phyloP scores from a whole-genome alignment of 2,329 filamentous ascomycete species.

The Ophiosphaerella herpotricha region DNA sequence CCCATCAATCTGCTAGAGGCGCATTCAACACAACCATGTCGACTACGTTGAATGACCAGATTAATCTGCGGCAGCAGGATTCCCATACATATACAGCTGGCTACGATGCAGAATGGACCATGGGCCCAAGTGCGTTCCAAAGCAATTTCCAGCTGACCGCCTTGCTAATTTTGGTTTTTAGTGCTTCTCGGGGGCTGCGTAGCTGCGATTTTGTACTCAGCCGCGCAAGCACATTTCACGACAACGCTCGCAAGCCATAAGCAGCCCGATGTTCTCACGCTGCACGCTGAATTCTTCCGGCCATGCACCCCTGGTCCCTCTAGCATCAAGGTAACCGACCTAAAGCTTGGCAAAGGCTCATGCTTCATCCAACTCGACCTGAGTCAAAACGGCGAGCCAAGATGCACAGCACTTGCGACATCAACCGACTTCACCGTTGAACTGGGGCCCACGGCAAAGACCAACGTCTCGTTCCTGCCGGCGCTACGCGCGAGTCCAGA shows the following conservation, averaged over 20 bases:
- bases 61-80: slow-evolving; percentile 1
- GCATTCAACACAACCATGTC: background rate
- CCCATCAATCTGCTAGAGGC: background rate
- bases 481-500: slow-evolving; percentile 1
- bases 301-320: background rate
- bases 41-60: slow-evolving; percentile 1
- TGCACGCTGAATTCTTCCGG: slow-evolving; percentile 5
- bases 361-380: slow-evolving; percentile 5
- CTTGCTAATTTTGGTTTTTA: background rate
- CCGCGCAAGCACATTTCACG: slow-evolving; percentile 2
- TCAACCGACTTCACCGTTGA: slow-evolving; percentile 3
- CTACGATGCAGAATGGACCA: slow-evolving; percentile 1
- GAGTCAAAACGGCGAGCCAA: background rate
- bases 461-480: background rate
- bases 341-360: slow-evolving; percentile 2
- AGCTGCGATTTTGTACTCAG: slow-evolving; percentile 2
- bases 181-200: slow-evolving; percentile 2
- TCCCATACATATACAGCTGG: slow-evolving; percentile 4
- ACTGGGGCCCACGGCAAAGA: slow-evolving; percentile 1
- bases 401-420: slow-evolving; percentile 2
- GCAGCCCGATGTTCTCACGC: slow-evolving; percentile 4
- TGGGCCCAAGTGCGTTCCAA: slow-evolving; percentile 1
- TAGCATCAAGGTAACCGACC: slow-evolving; percentile 3
- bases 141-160: no score
- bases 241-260: slow-evolving; percentile 2